phyloP scores from a whole-genome alignment of 139 green algal species.

The Chlamydomonas asymmetrica region DNA sequence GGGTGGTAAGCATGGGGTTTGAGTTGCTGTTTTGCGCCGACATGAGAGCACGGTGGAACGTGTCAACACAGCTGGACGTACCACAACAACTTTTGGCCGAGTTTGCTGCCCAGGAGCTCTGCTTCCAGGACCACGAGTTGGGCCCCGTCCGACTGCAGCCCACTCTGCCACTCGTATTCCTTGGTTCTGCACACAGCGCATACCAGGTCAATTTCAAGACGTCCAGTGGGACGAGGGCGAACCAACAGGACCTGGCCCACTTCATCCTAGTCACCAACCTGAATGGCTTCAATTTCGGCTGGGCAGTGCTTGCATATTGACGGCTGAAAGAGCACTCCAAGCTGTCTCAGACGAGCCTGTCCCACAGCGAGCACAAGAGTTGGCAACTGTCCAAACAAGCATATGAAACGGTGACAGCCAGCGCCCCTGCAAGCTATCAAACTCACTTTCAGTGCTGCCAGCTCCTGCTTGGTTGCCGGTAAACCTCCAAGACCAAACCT shows the following conservation, averaged over 20 bases:
- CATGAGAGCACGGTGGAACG: not conserved
- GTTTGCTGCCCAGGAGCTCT: not conserved
- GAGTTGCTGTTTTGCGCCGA: not conserved
- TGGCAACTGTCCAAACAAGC: no score
- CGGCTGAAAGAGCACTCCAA: constrained; percentile 10
- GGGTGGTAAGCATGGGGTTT: not conserved
- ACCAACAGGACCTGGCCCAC: not conserved
- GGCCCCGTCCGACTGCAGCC: no score
- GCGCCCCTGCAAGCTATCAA: no score
- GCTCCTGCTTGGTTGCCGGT: no score
- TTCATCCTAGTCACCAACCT: constrained; percentile 8
- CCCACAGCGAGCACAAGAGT: no score
- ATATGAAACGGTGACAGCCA: no score
- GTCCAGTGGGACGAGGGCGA: not conserved
- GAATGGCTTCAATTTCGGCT: not conserved
- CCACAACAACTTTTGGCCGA: not conserved
- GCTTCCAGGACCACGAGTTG: not conserved
- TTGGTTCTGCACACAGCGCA: not conserved
- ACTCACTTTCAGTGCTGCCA: no score
- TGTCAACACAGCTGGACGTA: no score
- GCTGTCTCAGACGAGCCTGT: constrained; percentile 1
- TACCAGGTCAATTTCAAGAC: not conserved
- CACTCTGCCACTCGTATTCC: no score
- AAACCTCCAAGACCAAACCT: no score
- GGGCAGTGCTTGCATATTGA: constrained; percentile 23